Evolutionary conservation across 225 moss, liverwort and hornwort species (phyloP).

Genomic region (Lunularia cruciata): DNA sequence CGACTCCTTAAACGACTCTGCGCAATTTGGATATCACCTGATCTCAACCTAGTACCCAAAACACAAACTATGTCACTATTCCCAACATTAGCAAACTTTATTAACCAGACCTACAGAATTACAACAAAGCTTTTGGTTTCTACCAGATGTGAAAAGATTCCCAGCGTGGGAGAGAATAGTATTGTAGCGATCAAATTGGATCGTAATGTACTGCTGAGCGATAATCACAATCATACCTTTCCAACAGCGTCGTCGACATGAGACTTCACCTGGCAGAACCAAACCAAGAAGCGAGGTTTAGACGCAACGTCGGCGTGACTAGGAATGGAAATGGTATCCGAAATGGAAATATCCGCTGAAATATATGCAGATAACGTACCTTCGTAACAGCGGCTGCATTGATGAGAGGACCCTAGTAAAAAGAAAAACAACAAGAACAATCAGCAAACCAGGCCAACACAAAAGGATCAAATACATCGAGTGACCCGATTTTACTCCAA

Average conservation of each 20-base stretch:
- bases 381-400: conserved; percentile 72
- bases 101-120: too few species aligned
- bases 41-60: too few species aligned
- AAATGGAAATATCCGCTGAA: neutral
- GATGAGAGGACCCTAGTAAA: conserved; percentile 85
- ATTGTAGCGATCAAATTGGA: too few species aligned
- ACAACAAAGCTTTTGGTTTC: too few species aligned
- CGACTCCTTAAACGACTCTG: too few species aligned
- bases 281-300: neutral
- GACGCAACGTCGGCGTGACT: neutral
- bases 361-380: conserved; percentile 36
- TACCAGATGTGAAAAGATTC: too few species aligned
- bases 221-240: conserved; percentile 69
- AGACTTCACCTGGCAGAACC: conserved; percentile 56
- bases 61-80: too few species aligned
- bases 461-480: neutral
- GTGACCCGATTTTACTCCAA: neutral
- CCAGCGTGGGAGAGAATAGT: too few species aligned
- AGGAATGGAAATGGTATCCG: neutral
- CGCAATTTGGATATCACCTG: too few species aligned
- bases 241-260: conserved; percentile 89
- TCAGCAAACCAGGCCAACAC: neutral
- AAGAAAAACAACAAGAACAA: neutral
- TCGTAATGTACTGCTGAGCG: too few species aligned
- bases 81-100: too few species aligned